Base-by-base conservation (phyloP, 495 filamentous ascomycete species). In the Penicillium antarcticum region DNA sequence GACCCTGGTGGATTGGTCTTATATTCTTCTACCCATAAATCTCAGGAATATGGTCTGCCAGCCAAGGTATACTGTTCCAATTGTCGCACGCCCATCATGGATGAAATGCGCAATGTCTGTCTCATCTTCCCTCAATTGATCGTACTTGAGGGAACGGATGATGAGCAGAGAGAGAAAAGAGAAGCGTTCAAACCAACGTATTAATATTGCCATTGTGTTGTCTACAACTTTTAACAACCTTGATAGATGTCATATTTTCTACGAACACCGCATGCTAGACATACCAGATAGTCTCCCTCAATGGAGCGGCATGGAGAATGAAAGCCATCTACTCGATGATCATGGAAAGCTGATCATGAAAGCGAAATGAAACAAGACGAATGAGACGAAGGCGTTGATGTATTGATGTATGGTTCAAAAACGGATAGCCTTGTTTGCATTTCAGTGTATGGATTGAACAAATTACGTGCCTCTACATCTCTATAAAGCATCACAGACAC, bases 61-160 rank as follows among this genome's bases (percentile, higher is more conserved):
- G 94, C 89, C 60, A 96, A 96, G 63, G 89, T 97, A 13, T 85
- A 81, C 46, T 96, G 92, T 68, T 71, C 78, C 5, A 87, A 80
- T 58, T 97, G 92, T 69, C 79, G 84, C 21, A 80, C 83, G 18
- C 88, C 87, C 10, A 90, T 96, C 61, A 92, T 97, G 89, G 91
- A 96, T 63, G 92, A 97, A 67, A 91, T 90, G 0, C 68, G 90
- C 16, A 91, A 89, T 56, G 89, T 94, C 80, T 86, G 91, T 50
- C 68, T 96, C 52, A 58, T 96, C 41, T 96, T 95, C 56, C 92
- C 90, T 0, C 82, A 78, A 6, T 70, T 90, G 56, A 82, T 96
- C 42, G 70, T 88, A 48, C 77, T 92, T 57, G 77, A 80, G 55
- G 79, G 68, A 11, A 64, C 77, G 7, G 65, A 76, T 51, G 80